Evolutionary conservation across 2,329 filamentous ascomycete species (phyloP).

Genomic region (Aspergillus brasiliensis): DNA sequence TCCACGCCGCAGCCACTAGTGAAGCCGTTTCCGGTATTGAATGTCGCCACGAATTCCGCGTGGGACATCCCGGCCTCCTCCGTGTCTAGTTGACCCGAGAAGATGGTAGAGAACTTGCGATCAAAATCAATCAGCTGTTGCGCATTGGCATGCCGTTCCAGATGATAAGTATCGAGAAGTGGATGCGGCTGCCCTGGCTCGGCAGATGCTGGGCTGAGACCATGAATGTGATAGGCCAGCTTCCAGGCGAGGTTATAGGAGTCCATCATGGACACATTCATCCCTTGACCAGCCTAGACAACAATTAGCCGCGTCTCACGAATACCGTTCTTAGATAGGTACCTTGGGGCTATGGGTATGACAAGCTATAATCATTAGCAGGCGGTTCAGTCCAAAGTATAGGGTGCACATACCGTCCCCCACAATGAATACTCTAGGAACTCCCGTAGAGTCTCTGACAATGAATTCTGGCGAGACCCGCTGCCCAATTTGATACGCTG

Average conservation of each 20-base stretch:
- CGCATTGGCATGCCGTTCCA: conserved; percentile 36
- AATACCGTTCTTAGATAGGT: neutral
- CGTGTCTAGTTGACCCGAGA: conserved; percentile 35
- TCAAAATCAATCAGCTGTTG: conserved; percentile 42
- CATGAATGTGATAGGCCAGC: conserved; percentile 36
- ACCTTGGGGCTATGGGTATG: conserved; percentile 74
- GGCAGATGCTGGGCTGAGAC: conserved; percentile 28
- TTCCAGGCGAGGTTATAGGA: conserved; percentile 45
- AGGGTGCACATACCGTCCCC: conserved; percentile 55
- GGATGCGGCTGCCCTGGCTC: conserved; percentile 15
- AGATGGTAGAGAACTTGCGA: conserved; percentile 37
- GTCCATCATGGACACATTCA: conserved; percentile 75
- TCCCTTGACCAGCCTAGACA: conserved; percentile 67
- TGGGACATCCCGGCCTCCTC: conserved; percentile 30
- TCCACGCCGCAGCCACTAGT: conserved; percentile 41
- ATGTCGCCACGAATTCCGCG: conserved; percentile 35
- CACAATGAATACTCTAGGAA: conserved; percentile 70
- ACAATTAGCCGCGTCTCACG: conserved; percentile 15
- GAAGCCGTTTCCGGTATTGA: conserved; percentile 36
- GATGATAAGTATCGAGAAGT: conserved; percentile 38
- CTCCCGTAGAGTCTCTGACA: conserved; percentile 65
- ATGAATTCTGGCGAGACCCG: conserved; percentile 51
- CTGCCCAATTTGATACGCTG: conserved; percentile 75
- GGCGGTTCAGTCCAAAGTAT: neutral
- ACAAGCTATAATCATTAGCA: conserved; percentile 52